Evolutionary conservation across 2,329 filamentous ascomycete genomes (phyloP), one percentile per base, ranked within the genome.

Genomic region (Diaporthe citriasiana): DNA sequence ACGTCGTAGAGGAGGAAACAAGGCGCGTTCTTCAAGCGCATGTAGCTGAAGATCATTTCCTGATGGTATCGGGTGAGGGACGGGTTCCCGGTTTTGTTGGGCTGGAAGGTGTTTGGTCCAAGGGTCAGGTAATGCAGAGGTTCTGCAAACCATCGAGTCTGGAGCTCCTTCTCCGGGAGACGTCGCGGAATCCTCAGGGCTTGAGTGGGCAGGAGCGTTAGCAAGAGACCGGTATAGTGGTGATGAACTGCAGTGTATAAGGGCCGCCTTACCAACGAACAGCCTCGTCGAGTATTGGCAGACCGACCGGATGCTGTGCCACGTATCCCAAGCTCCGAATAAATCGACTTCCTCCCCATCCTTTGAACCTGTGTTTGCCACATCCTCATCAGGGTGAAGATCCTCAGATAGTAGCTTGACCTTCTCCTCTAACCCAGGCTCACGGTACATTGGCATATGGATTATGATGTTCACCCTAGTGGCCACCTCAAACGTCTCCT

Each of bases 261-360:
- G 45, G 9, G 10, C n/a, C 25, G 30, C 81, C 94, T 86, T 92
- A 98, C 96, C 94, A 83, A 98, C 91, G 79, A 91, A 93, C 50
- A 99, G 87, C 81, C 95, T 91, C 73, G 89, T 85, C 82, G 93
- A 93, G 84, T 99, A 98, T 84, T 92, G 93, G 89, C 95, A 98
- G 73, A 95, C 87, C 70, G 92, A 93, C 70, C 97, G 90, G 79
- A 99, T 93, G 30, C 93, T 88, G 82, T 99, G 93, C 97, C 97
- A 99, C 1, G 93, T 93, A 83, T 98, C 95, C 97, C 97, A 99
- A 3, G 92, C 89, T 70, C 92, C 92, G 82, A 94, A 97, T 0
- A 93, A 82, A 79, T 96, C 93, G 75, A 92, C 85, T 30, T 91
- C 88, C 30, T 91, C 88, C 17, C 82, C 80, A 1, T 82, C 75